Conservation (phyloP, 2,329 filamentous ascomycete species). For the Xylariaceae sp. region DNA sequence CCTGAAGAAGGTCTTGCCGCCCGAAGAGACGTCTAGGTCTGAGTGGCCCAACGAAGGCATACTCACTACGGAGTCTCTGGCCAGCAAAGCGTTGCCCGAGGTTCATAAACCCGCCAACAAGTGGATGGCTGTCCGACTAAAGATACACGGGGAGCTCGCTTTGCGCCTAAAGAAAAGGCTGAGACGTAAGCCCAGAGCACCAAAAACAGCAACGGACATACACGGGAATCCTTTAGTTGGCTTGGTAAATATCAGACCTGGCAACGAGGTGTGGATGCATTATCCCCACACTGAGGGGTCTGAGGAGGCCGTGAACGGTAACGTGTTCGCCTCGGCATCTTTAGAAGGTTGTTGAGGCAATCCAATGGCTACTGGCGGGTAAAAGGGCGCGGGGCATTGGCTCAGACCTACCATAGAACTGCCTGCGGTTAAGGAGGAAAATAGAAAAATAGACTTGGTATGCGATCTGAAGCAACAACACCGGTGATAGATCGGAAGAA, state of each 20-base stretch:
- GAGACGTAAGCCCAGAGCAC: conserved; percentile 34
- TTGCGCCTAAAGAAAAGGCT: conserved; percentile 42
- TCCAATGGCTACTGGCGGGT: no score
- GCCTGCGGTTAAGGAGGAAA: no score
- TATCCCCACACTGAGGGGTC: conserved; percentile 34
- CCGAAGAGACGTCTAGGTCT: conserved; percentile 41
- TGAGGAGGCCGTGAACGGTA: conserved; percentile 19
- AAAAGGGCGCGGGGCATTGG: no score
- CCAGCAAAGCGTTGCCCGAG: conserved; percentile 41
- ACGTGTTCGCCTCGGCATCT: conserved; percentile 7
- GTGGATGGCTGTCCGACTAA: conserved; percentile 52
- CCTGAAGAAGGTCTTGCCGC: conserved; percentile 46
- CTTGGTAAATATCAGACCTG: conserved; percentile 26
- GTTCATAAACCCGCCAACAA: conserved; percentile 52
- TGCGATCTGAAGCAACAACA: no score
- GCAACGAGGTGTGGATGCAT: conserved; percentile 51
- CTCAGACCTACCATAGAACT: no score
- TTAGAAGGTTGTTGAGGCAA: no score
- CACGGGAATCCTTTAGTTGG: conserved; percentile 34
- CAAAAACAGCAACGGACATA: conserved; percentile 31
- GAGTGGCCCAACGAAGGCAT: conserved; percentile 50
- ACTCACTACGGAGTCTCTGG: conserved; percentile 37
- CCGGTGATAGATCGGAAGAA: no score
- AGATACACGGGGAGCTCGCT: conserved; percentile 53
- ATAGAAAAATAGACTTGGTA: no score